A percentile compares a stretch with the other conserved stretches of the same genome.
phyloP scores from a whole-genome alignment of 2,329 filamentous ascomycete genomes.

The Calonectria multiphialidica region DNA sequence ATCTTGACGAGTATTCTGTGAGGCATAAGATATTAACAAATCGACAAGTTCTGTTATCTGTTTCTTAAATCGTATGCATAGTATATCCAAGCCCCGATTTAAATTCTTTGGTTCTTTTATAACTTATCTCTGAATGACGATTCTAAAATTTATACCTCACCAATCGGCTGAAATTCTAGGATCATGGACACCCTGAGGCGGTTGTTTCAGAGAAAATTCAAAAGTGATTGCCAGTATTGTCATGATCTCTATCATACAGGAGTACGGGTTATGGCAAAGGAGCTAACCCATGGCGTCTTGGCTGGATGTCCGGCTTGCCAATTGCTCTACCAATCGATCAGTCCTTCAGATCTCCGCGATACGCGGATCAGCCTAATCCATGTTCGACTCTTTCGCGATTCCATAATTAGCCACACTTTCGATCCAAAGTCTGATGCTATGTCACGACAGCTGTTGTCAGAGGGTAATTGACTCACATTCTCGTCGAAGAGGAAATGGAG shows the following conservation, averaged over 20 bases:
- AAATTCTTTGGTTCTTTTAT: no score
- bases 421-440: conserved; percentile 4
- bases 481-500: not conserved
- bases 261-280: not conserved
- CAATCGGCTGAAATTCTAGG: no score
- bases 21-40: no score
- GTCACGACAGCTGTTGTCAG: not conserved
- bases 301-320: conserved; percentile 7
- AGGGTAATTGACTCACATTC: no score
- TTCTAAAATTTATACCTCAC: no score
- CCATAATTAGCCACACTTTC: not conserved
- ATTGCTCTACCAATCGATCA: not conserved
- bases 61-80: no score
- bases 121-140: no score
- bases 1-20: no score
- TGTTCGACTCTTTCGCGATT: not conserved
- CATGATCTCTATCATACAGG: not conserved
- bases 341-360: not conserved
- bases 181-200: not conserved
- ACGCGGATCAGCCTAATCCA: not conserved
- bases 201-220: not conserved
- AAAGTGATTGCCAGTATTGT: not conserved
- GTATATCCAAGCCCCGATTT: no score
- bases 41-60: no score
- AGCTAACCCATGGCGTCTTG: not conserved